Conservation (phyloP, 805 yeast genomes). For the Kuraishia capsulata region DNA sequence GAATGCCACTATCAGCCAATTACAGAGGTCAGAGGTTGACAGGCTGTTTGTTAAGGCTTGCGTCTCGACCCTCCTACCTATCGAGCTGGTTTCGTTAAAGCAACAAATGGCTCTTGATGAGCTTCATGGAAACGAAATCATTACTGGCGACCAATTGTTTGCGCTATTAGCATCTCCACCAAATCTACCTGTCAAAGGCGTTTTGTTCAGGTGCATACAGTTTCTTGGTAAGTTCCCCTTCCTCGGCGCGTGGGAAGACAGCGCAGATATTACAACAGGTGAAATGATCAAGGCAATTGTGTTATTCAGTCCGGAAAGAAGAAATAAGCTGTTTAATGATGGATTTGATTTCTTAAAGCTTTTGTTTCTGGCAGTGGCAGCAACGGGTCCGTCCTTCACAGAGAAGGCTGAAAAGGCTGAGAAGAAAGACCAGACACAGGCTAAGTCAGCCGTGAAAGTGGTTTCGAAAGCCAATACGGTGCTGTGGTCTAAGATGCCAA, state of each 20-base stretch:
- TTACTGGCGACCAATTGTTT: constrained; percentile 18
- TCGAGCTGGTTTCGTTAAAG: constrained; percentile 14
- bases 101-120: constrained; percentile 13
- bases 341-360: constrained; percentile 32
- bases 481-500: constrained; percentile 22
- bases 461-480: constrained; percentile 13
- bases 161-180: constrained; percentile 25
- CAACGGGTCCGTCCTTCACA: constrained; percentile 2
- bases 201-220: constrained; percentile 30
- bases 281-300: constrained; percentile 34
- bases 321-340: constrained; percentile 22
- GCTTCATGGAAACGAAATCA: constrained; percentile 12
- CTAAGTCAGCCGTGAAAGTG: constrained; percentile 11
- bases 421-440: constrained; percentile 5
- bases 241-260: constrained; percentile 10
- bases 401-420: constrained; percentile 5
- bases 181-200: constrained; percentile 18
- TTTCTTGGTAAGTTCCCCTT: constrained; percentile 44
- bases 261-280: constrained; percentile 23
- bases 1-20: constrained; percentile 5
- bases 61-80: constrained; percentile 11
- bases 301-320: constrained; percentile 34
- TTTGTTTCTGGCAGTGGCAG: constrained; percentile 37
- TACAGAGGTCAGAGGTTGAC: constrained; percentile 10
- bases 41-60: constrained; percentile 9